phyloP scores from a whole-genome alignment of 1,139 yeast species.

The Suhomyces atakaporum region DNA sequence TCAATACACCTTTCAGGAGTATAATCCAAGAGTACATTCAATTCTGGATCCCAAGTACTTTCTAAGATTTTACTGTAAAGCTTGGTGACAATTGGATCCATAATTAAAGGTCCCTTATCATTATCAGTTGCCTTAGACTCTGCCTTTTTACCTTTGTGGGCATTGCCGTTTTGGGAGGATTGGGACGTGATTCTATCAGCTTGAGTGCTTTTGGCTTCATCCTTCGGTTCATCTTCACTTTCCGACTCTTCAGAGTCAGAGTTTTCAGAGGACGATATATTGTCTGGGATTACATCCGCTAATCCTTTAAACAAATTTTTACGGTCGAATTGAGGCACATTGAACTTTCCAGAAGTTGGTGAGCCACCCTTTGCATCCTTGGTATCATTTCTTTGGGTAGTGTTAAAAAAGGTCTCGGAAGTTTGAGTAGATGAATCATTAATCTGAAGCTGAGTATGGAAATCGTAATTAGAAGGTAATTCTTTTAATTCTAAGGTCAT shows the following conservation, averaged over 20 bases:
- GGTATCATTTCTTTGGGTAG: no score
- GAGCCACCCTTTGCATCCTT: constrained; percentile 4
- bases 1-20: constrained; percentile 73
- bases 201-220: not conserved
- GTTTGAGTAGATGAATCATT: constrained; percentile 22
- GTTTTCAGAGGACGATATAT: constrained; percentile 1
- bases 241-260: constrained; percentile 7
- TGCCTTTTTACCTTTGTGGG: not conserved
- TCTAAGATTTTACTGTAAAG: constrained; percentile 65
- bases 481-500: constrained; percentile 41
- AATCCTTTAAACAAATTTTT: constrained; percentile 44
- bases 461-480: constrained; percentile 45
- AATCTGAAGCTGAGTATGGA: constrained; percentile 44
- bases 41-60: constrained; percentile 77
- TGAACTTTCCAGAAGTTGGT: constrained; percentile 21
- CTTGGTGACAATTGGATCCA: constrained; percentile 55
- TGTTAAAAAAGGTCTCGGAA: constrained; percentile 3
- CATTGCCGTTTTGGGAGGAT: not conserved
- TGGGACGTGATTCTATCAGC: not conserved
- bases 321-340: constrained; percentile 41
- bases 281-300: constrained; percentile 29
- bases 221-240: constrained; percentile 3
- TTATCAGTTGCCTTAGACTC: constrained; percentile 1
- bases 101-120: constrained; percentile 20
- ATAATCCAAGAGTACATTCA: constrained; percentile 57